Percentiles rank a stretch among this genome's conserved stretches.
Conservation (phyloP, 2,329 filamentous ascomycete species). For the Grosmannia huntii region DNA sequence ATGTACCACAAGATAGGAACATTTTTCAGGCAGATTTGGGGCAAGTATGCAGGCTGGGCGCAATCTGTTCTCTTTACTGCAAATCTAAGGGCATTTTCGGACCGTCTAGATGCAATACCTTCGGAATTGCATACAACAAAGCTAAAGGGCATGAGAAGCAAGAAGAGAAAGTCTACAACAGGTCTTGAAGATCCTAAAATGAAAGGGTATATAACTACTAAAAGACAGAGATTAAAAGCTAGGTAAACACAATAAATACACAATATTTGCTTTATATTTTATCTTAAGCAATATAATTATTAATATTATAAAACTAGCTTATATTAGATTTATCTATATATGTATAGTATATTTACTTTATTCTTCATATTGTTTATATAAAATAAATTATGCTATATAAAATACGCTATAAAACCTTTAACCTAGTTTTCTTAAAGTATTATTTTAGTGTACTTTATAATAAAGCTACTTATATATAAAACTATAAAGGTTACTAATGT, state of each 20-base stretch:
- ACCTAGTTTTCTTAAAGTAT: too few relatives aligned
- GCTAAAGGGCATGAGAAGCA: constrained; percentile 12
- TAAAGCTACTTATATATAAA: too few relatives aligned
- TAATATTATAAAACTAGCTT: too few relatives aligned
- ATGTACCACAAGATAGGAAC: constrained; percentile 86
- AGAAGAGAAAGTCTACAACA: background rate
- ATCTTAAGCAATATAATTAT: too few relatives aligned
- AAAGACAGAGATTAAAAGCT: background rate
- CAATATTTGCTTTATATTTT: background rate
- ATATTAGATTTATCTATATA: too few relatives aligned
- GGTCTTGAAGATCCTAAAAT: background rate
- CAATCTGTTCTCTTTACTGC: constrained; percentile 95
- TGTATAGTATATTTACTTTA: too few relatives aligned
- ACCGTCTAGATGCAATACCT: constrained; percentile 30
- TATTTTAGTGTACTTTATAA: too few relatives aligned
- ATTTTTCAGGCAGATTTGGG: constrained; percentile 83
- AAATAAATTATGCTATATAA: too few relatives aligned
- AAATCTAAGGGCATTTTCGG: constrained; percentile 74
- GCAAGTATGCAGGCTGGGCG: constrained; percentile 89
- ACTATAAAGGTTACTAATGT: too few relatives aligned
- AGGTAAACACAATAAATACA: background rate
- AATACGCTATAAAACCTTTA: too few relatives aligned
- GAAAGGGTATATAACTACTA: background rate
- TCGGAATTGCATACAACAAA: background rate
- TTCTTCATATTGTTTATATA: too few relatives aligned